A percentile compares a stretch with the other conserved stretches of the same genome.
phyloP scores from a whole-genome alignment of 2,329 filamentous ascomycete genomes.

The Helotiales sp. region DNA sequence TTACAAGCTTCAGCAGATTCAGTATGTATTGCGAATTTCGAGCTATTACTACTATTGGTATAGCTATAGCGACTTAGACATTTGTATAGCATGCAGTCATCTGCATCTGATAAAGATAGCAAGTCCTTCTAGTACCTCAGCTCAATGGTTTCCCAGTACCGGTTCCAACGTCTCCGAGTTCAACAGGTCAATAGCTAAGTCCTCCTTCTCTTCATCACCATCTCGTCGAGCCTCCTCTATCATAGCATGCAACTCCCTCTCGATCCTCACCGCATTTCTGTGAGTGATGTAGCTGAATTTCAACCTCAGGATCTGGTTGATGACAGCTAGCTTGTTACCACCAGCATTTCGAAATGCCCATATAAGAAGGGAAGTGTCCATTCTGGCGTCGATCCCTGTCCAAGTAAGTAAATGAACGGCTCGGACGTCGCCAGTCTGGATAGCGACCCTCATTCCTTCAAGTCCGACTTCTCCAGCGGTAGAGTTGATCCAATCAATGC shows the following conservation, averaged over 20 bases:
- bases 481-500: slow-evolving; percentile 28
- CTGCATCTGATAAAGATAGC: too few species aligned
- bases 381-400: slow-evolving; percentile 17
- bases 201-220: slow-evolving; percentile 14
- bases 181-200: slow-evolving; percentile 7
- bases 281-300: neutral
- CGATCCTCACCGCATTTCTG: slow-evolving; percentile 1
- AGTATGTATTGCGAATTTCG: too few species aligned
- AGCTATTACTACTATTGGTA: too few species aligned
- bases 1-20: too few species aligned
- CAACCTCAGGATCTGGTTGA: slow-evolving; percentile 18
- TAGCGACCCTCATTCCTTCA: slow-evolving; percentile 26
- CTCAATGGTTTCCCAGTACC: neutral
- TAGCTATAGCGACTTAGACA: too few species aligned
- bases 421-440: slow-evolving; percentile 20
- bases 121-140: too few species aligned
- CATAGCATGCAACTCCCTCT: slow-evolving; percentile 10
- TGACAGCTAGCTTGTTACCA: slow-evolving; percentile 16
- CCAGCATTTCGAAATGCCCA: slow-evolving; percentile 25
- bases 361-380: slow-evolving; percentile 18
- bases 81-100: too few species aligned
- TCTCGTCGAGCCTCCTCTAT: slow-evolving; percentile 13
- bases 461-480: slow-evolving; percentile 33
- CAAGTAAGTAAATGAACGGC: slow-evolving; percentile 24
- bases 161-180: slow-evolving; percentile 2